Base-by-base conservation (phyloP, 352 stramenopile genomes). In the Phytophthora chlamydospora region DNA sequence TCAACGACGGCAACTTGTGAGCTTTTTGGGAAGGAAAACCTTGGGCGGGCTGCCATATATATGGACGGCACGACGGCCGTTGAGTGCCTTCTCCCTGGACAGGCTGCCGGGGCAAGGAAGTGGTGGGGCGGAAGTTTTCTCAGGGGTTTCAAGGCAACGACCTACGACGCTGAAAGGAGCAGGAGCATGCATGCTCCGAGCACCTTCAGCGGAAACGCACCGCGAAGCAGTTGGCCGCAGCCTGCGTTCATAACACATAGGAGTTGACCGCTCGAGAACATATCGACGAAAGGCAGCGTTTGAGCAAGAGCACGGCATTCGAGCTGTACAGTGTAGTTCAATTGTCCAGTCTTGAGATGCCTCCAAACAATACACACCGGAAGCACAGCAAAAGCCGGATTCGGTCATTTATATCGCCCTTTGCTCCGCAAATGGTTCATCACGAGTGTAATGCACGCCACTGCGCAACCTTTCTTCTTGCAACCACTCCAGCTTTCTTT, bases 121-220 rank as follows among this genome's bases (percentile, higher is more conserved):
- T 51, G 41, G 60, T 56, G 61, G 48, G 40, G 47, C 39, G 47
- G 56, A 61, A 57, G 62, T 43, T 66, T 70, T 66, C 62, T 27
- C 17, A 66, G 47, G 47, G 36, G 62, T 71, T 71, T 66, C 56
- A 56, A 53, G 36, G 17, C 43, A 45, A 36, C 41, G 38, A 19
- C 36, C 27, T 1, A 27, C 24, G 24, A 27, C 24, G 24, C 24
- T 27, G 24, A 27, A 27, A 27, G 24, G 24, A 27, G 24, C 6
- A 27, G 24, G 24, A 27, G 3, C 24, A 27, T 27, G 24, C 24
- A 27, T 27, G 24, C 24, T 27, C 24, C 24, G 24, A 27, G 32
- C 21, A 64, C 14, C 40, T 5, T 11, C 21, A n/a, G 41, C 27
- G 61, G 40, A 69, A 60, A 66, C 47, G 62, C 55, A 66, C 44